Conservation (phyloP, 495 filamentous ascomycete species). For the Pseudoneurospora amorphoporcata region DNA sequence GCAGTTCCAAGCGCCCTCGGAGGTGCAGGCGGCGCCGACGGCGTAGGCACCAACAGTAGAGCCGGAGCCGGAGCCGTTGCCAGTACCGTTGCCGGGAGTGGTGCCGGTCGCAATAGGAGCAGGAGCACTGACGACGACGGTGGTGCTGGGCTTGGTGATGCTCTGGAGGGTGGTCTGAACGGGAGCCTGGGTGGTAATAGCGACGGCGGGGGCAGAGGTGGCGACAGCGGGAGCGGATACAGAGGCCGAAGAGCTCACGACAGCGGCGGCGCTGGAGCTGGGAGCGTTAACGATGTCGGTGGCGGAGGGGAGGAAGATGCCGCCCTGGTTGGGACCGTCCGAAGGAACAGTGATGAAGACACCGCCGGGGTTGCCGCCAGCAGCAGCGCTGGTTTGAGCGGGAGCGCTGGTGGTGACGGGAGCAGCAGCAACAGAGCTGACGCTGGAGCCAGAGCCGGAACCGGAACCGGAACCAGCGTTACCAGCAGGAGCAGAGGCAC, state of each 20-base stretch:
- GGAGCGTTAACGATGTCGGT: constrained; percentile 9
- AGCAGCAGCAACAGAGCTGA: neutral
- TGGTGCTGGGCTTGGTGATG: constrained; percentile 9
- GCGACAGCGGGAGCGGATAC: neutral
- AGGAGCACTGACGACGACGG: constrained; percentile 13
- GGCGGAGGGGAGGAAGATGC: constrained; percentile 7
- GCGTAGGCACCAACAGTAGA: constrained; percentile 21
- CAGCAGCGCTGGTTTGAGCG: constrained; percentile 7
- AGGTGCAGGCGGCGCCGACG: constrained; percentile 33
- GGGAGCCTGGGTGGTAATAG: neutral
- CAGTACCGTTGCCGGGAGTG: constrained; percentile 5
- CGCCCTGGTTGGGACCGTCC: neutral
- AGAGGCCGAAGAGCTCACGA: neutral
- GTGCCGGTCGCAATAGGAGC: constrained; percentile 6
- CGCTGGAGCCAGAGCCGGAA: constrained; percentile 1
- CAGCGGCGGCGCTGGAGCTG: neutral
- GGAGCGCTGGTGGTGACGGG: constrained; percentile 5
- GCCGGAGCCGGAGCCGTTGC: constrained; percentile 5
- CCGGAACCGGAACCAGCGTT: constrained; percentile 1
- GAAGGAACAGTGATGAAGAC: constrained; percentile 19
- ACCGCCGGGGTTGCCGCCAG: constrained; percentile 8
- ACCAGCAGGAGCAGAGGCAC: constrained; percentile 8
- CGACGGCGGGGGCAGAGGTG: neutral
- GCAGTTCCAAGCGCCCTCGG: constrained; percentile 56
- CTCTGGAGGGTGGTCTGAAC: constrained; percentile 9